Evolutionary conservation across 495 filamentous ascomycete species (phyloP).

Genomic region (Astrothelium subdiscretum): DNA sequence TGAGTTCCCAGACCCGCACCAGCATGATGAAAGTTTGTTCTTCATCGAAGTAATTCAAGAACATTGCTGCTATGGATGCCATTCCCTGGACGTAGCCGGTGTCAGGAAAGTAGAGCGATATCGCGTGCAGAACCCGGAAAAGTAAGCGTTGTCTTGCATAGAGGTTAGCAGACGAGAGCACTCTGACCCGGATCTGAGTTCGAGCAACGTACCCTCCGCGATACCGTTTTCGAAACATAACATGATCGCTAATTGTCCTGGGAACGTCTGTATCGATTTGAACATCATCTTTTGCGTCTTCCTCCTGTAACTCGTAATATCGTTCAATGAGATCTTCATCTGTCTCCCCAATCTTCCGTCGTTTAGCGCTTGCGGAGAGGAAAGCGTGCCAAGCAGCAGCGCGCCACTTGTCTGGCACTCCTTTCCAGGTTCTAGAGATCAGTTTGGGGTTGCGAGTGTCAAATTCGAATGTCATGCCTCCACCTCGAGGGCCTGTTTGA

Average conservation of each 20-base stretch:
- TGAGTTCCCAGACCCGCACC: conserved; percentile 77
- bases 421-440: conserved; percentile 90
- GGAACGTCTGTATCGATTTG: conserved; percentile 98
- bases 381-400: conserved; percentile 92
- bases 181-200: conserved; percentile 2
- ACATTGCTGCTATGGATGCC: conserved; percentile 83
- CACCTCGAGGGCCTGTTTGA: conserved; percentile 40
- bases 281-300: conserved; percentile 77
- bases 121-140: conserved; percentile 82
- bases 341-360: conserved; percentile 42
- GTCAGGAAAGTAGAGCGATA: conserved; percentile 83
- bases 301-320: conserved; percentile 53
- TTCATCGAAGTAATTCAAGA: conserved; percentile 95
- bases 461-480: conserved; percentile 85
- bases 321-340: conserved; percentile 58
- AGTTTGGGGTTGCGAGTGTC: conserved; percentile 75
- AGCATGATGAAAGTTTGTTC: conserved; percentile 92
- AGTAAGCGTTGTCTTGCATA: conserved; percentile 56
- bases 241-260: conserved; percentile 86
- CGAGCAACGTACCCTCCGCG: conserved; percentile 33
- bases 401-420: conserved; percentile 93
- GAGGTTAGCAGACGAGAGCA: neutral
- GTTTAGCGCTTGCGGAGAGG: conserved; percentile 68
- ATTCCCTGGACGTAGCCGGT: conserved; percentile 97
- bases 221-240: conserved; percentile 94